A percentile compares a stretch with the other conserved stretches of the same genome.
phyloP scores from a whole-genome alignment of 139 green algal species.

The Chlamydomonas sphaeroides region DNA sequence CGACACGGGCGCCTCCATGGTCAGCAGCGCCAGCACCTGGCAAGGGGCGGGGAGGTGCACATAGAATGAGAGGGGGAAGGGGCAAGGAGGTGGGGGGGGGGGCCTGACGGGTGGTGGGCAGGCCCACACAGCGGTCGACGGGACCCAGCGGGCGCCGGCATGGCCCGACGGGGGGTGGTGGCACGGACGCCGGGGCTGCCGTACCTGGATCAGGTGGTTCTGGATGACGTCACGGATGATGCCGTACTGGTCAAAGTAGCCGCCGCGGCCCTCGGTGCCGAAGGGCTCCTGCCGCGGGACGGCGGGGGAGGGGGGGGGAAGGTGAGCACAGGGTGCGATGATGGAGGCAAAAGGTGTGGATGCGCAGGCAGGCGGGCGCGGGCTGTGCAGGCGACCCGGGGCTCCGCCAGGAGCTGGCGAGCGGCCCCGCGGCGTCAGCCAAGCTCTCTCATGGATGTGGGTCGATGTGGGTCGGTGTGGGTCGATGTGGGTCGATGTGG shows the following conservation, averaged over 20 bases:
- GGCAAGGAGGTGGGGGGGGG: neutral
- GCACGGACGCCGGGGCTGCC: neutral
- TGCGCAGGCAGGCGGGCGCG: slow-evolving; percentile 56
- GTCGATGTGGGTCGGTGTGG: too few relatives aligned
- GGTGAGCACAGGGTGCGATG: too few relatives aligned
- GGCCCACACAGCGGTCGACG: neutral
- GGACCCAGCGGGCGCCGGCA: too few relatives aligned
- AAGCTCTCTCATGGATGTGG: too few relatives aligned
- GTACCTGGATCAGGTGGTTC: slow-evolving; percentile 91
- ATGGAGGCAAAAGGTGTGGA: too few relatives aligned
- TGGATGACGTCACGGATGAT: slow-evolving; percentile 98
- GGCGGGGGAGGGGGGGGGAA: neutral
- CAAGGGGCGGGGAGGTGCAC: neutral
- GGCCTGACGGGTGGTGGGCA: neutral
- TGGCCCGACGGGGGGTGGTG: too few relatives aligned
- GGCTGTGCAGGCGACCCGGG: too few relatives aligned
- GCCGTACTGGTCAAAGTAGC: slow-evolving; percentile 98
- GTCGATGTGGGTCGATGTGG: too few relatives aligned
- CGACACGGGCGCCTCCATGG: slow-evolving; percentile 94
- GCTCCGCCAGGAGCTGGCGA: too few relatives aligned
- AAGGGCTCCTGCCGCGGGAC: slow-evolving; percentile 42
- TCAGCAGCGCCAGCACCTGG: slow-evolving; percentile 87
- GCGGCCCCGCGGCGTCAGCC: too few relatives aligned
- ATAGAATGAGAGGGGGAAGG: neutral
- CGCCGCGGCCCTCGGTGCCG: slow-evolving; percentile 82